phyloP scores from a whole-genome alignment of 1,139 yeast species.

The Pichia norvegensis region DNA sequence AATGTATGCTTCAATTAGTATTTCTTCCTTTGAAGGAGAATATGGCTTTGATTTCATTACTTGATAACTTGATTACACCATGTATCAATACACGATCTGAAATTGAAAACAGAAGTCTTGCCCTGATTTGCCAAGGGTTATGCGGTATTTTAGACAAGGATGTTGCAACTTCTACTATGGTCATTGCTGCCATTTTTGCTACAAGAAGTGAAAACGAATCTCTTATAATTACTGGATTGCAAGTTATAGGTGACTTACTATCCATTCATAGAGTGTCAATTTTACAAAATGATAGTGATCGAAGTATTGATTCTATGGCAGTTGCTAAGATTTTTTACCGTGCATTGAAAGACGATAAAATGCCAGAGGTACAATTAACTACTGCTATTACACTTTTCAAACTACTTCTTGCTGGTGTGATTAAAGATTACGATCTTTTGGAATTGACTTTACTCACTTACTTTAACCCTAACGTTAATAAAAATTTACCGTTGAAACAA shows the following conservation, averaged over 20 bases:
- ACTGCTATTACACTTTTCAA: slow-evolving; percentile 88
- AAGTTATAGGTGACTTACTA: slow-evolving; percentile 69
- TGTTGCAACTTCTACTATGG: slow-evolving; percentile 51
- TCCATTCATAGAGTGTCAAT: slow-evolving; percentile 69
- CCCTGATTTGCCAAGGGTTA: slow-evolving; percentile 70
- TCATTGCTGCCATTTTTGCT: slow-evolving; percentile 58
- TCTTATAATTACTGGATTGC: slow-evolving; percentile 54
- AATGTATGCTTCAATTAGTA: slow-evolving; percentile 61
- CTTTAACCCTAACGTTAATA: slow-evolving; percentile 58
- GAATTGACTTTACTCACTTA: slow-evolving; percentile 67
- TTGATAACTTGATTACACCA: slow-evolving; percentile 75
- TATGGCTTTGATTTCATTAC: slow-evolving; percentile 61
- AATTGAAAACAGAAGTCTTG: slow-evolving; percentile 55
- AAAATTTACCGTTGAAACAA: slow-evolving; percentile 66
- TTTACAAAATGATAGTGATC: slow-evolving; percentile 45
- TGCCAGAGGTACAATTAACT: slow-evolving; percentile 64
- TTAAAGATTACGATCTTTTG: slow-evolving; percentile 61
- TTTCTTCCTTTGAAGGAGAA: slow-evolving; percentile 60
- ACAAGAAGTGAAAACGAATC: slow-evolving; percentile 47
- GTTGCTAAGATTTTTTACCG: slow-evolving; percentile 60
- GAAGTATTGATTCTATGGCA: slow-evolving; percentile 52
- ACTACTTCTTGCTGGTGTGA: slow-evolving; percentile 67
- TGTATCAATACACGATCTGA: slow-evolving; percentile 56
- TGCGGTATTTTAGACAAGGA: slow-evolving; percentile 65
- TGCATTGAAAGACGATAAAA: slow-evolving; percentile 48